Evolutionary conservation across 192 early-diverging fungal genomes (phyloP).

Genomic region (Coemansia sp.): DNA sequence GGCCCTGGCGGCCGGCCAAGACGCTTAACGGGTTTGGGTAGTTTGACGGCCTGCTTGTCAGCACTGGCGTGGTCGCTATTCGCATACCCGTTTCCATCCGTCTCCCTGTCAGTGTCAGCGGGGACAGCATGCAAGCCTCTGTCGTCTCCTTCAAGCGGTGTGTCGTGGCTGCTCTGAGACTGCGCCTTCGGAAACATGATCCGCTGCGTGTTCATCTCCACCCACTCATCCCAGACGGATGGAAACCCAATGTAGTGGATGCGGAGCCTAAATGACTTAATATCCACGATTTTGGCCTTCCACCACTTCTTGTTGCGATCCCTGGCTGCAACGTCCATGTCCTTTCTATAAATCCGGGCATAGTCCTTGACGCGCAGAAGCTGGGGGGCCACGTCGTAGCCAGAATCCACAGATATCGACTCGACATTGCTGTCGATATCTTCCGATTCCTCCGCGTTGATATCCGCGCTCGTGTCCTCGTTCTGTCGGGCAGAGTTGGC

Average conservation of each 20-base stretch:
- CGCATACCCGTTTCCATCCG: background rate
- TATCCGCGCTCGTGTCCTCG: background rate
- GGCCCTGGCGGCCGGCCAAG: constrained; percentile 33
- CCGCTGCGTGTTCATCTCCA: constrained; percentile 68
- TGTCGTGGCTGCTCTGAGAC: background rate
- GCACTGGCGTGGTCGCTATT: background rate
- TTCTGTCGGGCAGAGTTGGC: background rate
- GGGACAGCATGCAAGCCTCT: background rate
- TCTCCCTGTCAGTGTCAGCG: background rate
- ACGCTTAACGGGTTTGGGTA: constrained; percentile 12
- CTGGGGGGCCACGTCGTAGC: constrained; percentile 39
- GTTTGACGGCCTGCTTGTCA: constrained; percentile 1
- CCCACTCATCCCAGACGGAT: constrained; percentile 62
- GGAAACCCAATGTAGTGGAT: constrained; percentile 62
- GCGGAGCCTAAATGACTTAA: constrained; percentile 59
- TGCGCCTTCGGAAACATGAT: constrained; percentile 26
- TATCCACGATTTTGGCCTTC: constrained; percentile 55
- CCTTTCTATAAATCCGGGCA: constrained; percentile 25
- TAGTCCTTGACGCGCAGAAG: constrained; percentile 54
- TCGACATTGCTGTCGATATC: constrained; percentile 26
- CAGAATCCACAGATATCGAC: constrained; percentile 40
- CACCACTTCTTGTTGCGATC: constrained; percentile 66
- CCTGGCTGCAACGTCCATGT: constrained; percentile 57
- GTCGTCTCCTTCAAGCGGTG: background rate
- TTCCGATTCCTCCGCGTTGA: constrained; percentile 15